phyloP scores from a whole-genome alignment of 345 rosid genomes.

The Moringa oleifera region DNA sequence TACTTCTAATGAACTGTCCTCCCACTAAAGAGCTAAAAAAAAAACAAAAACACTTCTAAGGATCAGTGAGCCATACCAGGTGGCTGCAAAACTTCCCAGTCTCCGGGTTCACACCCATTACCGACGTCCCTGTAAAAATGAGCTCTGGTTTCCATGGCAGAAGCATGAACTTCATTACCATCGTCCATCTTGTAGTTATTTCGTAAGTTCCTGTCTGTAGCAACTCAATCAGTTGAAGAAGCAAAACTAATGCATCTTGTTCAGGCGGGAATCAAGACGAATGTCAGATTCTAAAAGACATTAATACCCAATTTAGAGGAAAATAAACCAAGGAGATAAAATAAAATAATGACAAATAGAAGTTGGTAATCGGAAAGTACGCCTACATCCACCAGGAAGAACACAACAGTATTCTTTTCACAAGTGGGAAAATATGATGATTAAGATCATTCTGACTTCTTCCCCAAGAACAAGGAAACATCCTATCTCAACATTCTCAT shows the following conservation, averaged over 20 bases:
- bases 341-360: too few relatives aligned
- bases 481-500: too few relatives aligned
- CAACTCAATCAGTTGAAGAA: slow-evolving; percentile 31
- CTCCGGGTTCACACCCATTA: slow-evolving; percentile 77
- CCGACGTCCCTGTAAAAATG: slow-evolving; percentile 70
- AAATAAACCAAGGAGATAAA: too few relatives aligned
- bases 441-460: too few relatives aligned
- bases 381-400: too few relatives aligned
- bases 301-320: not conserved
- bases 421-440: too few relatives aligned
- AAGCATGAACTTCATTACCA: slow-evolving; percentile 72
- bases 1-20: not conserved
- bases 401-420: too few relatives aligned
- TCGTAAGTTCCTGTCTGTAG: slow-evolving; percentile 87
- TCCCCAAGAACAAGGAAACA: too few relatives aligned
- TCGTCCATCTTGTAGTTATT: slow-evolving; percentile 88
- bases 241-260: slow-evolving; percentile 2
- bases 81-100: slow-evolving; percentile 76
- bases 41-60: not conserved
- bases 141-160: slow-evolving; percentile 86
- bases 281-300: too few relatives aligned
- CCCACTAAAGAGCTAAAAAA: slow-evolving; percentile 2
- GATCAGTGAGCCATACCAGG: slow-evolving; percentile 38
- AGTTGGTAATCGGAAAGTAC: too few relatives aligned
- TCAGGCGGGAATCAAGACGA: not conserved